phyloP scores from a whole-genome alignment of 2,329 filamentous ascomycete species.

The Cladosporium colombiae region DNA sequence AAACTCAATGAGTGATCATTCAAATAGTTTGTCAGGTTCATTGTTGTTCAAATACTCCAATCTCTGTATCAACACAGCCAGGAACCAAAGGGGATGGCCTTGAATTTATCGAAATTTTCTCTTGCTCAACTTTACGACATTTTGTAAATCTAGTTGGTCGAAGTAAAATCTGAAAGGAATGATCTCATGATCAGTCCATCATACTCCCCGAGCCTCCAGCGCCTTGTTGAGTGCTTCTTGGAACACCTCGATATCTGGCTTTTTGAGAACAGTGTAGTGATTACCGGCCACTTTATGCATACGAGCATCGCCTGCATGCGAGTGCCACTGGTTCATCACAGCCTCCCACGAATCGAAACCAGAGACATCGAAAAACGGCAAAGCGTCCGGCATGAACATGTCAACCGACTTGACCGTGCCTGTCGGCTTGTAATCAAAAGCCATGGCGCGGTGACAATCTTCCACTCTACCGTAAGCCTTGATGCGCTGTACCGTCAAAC shows the following conservation, averaged over 20 bases:
- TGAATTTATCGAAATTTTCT: too few species aligned
- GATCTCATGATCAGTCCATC: too few species aligned
- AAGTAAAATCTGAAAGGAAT: too few species aligned
- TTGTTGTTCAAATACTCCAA: too few species aligned
- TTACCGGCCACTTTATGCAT: slow-evolving; percentile 26
- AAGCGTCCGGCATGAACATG: slow-evolving; percentile 26
- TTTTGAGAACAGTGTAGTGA: slow-evolving; percentile 20
- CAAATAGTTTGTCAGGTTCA: too few species aligned
- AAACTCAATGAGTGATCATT: too few species aligned
- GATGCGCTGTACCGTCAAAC: slow-evolving; percentile 26
- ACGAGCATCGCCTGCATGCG: slow-evolving; percentile 21
- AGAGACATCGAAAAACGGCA: slow-evolving; percentile 26
- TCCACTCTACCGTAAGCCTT: slow-evolving; percentile 27
- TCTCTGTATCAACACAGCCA: too few species aligned
- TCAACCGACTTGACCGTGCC: slow-evolving; percentile 23
- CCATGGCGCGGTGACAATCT: slow-evolving; percentile 26
- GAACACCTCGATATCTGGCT: neutral
- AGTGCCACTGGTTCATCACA: slow-evolving; percentile 25
- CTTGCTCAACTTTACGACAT: too few species aligned
- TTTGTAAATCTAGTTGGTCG: too few species aligned
- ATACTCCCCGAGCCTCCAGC: neutral
- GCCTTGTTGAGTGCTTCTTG: neutral
- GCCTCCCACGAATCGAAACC: slow-evolving; percentile 24
- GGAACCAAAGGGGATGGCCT: too few species aligned
- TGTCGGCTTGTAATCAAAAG: slow-evolving; percentile 22